These are phyloP conservation scores for Aspergillus nanangensis DNA, from an alignment of 495 filamentous ascomycete species.

Conservation along the genomic window DNA sequence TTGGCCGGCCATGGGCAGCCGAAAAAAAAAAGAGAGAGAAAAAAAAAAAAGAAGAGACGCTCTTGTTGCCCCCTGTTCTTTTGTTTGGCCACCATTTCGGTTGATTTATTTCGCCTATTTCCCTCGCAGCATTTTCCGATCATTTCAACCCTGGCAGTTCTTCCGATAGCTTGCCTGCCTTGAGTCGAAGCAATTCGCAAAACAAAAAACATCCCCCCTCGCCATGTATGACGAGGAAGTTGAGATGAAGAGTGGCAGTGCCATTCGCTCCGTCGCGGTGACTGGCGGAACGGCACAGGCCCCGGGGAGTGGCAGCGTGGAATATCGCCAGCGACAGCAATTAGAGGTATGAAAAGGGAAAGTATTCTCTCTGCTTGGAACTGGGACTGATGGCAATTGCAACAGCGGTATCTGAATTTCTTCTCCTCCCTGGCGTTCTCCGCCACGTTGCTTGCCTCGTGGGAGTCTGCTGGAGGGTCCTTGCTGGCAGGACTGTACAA, in stretches of 20 bases:
- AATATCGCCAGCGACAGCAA: slow-evolving; percentile 20
- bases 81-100: too few species aligned
- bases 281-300: slow-evolving; percentile 9
- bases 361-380: background rate
- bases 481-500: slow-evolving; percentile 24
- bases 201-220: too few species aligned
- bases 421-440: slow-evolving; percentile 31
- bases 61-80: too few species aligned
- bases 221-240: slow-evolving; percentile 18
- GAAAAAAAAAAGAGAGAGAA: too few species aligned
- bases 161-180: too few species aligned
- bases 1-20: too few species aligned
- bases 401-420: slow-evolving; percentile 31
- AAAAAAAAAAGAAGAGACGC: too few species aligned
- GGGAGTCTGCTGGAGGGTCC: slow-evolving; percentile 26
- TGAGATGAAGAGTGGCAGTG: slow-evolving; percentile 19
- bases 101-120: too few species aligned
- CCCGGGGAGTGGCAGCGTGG: slow-evolving; percentile 10
- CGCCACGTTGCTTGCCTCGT: slow-evolving; percentile 29
- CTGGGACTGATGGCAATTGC: background rate
- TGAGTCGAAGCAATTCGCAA: too few species aligned
- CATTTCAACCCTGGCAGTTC: slow-evolving; percentile 1
- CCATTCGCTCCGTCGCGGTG: slow-evolving; percentile 18
- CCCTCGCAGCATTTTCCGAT: too few species aligned
- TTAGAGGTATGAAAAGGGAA: slow-evolving; percentile 13